Conservation (phyloP, 768 basidiomycete genomes). For the Rhodotorula paludigena region DNA sequence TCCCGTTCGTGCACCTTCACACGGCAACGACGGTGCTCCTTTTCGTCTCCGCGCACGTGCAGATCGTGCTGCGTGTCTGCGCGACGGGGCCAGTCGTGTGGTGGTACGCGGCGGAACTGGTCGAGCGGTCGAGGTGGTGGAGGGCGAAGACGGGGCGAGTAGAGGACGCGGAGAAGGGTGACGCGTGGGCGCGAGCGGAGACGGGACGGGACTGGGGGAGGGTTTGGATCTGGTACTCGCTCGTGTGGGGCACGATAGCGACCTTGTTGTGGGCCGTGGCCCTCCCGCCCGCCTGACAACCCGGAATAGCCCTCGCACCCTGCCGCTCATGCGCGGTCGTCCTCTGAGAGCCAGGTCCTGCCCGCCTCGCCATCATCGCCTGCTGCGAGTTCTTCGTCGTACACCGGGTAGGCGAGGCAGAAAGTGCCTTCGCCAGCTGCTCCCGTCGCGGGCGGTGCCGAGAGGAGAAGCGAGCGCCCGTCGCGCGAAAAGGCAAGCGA, state of each 20-base stretch:
- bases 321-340: neutral
- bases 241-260: conserved; percentile 68
- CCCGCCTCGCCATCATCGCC: conserved; percentile 6
- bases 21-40: conserved; percentile 58
- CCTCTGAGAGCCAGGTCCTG: conserved; percentile 23
- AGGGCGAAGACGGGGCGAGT: conserved; percentile 45
- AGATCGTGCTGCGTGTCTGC: conserved; percentile 74
- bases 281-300: conserved; percentile 68
- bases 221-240: conserved; percentile 65
- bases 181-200: conserved; percentile 10
- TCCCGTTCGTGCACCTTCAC: conserved; percentile 71
- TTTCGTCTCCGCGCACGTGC: conserved; percentile 75
- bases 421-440: conserved; percentile 16
- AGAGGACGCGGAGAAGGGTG: conserved; percentile 3
- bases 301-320: neutral
- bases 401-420: conserved; percentile 28
- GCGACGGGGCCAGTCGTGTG: conserved; percentile 72
- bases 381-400: neutral
- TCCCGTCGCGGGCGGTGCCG: neutral
- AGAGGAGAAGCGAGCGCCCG: neutral
- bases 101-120: conserved; percentile 70
- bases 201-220: conserved; percentile 53
- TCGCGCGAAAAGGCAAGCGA: neutral
- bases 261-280: conserved; percentile 75
- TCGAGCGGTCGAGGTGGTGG: conserved; percentile 51